phyloP scores from a whole-genome alignment of 179 eudicot genomes.

The Gypsophila paniculata region DNA sequence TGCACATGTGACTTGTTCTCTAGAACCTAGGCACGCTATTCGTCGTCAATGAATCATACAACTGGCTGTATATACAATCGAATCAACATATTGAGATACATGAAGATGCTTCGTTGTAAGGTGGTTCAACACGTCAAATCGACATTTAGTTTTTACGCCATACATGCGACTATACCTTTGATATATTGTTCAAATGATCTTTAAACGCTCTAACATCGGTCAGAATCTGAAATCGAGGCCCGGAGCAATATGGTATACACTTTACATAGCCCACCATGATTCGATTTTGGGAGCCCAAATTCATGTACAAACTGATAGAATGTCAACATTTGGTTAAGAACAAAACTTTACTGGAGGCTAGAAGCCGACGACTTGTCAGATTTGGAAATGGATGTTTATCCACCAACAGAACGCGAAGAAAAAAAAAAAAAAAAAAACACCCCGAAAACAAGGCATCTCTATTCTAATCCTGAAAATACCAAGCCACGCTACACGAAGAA shows the following conservation, averaged over 20 bases:
- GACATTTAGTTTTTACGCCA: too few relatives aligned
- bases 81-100: too few relatives aligned
- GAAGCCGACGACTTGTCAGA: background rate
- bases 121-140: too few relatives aligned
- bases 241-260: background rate
- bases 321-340: background rate
- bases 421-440: background rate
- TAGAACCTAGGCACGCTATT: background rate
- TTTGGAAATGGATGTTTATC: background rate
- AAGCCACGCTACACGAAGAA: background rate
- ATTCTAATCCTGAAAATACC: background rate
- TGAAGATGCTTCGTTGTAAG: too few relatives aligned
- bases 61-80: too few relatives aligned
- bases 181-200: too few relatives aligned
- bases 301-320: background rate
- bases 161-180: too few relatives aligned
- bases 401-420: background rate
- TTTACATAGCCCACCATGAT: background rate
- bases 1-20: constrained; percentile 12
- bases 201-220: too few relatives aligned
- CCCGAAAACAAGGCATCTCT: background rate
- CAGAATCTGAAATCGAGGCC: too few relatives aligned
- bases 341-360: background rate
- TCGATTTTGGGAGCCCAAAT: background rate
- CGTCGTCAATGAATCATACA: too few relatives aligned